Evolutionary conservation across 805 yeast species (phyloP).

Genomic region (Cyberlindnera maclurae): DNA sequence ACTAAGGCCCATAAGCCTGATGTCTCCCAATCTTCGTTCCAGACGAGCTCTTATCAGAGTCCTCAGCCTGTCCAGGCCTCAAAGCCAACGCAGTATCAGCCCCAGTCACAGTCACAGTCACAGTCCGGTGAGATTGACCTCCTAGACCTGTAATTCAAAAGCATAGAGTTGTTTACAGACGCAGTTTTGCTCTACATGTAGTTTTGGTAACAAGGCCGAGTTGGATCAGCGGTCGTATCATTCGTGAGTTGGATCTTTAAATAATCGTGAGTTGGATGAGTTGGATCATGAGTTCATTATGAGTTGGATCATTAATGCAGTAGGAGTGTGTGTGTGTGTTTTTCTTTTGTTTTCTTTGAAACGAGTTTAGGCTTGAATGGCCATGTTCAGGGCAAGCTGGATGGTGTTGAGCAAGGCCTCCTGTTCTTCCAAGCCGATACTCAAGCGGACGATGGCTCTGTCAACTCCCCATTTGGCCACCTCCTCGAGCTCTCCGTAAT

Average conservation of each 20-base stretch:
- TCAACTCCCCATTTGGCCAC: slow-evolving; percentile 81
- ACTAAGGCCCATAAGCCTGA: slow-evolving; percentile 24
- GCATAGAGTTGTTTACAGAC: not conserved
- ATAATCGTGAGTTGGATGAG: slow-evolving; percentile 2
- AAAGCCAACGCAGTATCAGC: no score
- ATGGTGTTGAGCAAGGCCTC: slow-evolving; percentile 35
- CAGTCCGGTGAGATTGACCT: slow-evolving; percentile 10
- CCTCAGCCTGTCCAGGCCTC: no score
- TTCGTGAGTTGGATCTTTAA: slow-evolving; percentile 1
- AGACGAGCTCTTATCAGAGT: no score
- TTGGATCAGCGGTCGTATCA: slow-evolving; percentile 1
- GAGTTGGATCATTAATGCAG: not conserved
- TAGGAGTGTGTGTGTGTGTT: not conserved
- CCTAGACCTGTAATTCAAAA: slow-evolving; percentile 7
- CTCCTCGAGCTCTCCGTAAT: slow-evolving; percentile 73
- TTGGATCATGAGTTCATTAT: slow-evolving; percentile 1
- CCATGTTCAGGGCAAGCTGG: slow-evolving; percentile 17
- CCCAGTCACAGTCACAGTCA: not conserved
- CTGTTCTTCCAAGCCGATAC: slow-evolving; percentile 78
- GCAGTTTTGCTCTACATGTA: not conserved
- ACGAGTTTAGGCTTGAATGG: slow-evolving; percentile 9
- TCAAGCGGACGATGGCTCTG: slow-evolving; percentile 65
- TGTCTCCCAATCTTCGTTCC: not conserved
- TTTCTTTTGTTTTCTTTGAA: not conserved
- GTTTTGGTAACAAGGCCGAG: not conserved